These are phyloP conservation scores for Craterostigma plantagineum DNA, from an alignment of 257 asterid species.

Conservation along the genomic window DNA sequence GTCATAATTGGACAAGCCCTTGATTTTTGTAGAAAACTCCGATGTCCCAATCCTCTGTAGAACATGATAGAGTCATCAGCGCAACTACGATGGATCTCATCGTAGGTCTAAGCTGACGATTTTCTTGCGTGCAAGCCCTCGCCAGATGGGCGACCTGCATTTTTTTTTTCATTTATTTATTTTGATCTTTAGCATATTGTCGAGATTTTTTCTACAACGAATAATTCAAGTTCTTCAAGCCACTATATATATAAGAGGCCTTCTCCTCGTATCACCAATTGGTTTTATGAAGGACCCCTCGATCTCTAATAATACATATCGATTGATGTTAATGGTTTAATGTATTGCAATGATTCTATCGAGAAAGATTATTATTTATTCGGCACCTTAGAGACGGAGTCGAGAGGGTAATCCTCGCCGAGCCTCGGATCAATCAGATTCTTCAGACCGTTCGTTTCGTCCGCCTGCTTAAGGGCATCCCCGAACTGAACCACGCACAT, in stretches of 20 bases:
- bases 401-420: conserved; percentile 39
- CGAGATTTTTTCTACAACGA: no score
- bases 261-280: no score
- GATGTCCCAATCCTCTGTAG: conserved; percentile 73
- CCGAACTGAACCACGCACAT: conserved; percentile 38
- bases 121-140: conserved; percentile 60
- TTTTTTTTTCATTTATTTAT: not conserved
- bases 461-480: conserved; percentile 27
- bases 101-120: conserved; percentile 70
- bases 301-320: no score
- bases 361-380: no score
- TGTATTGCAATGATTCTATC: no score
- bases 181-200: no score
- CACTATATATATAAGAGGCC: no score
- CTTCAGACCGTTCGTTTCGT: conserved; percentile 28
- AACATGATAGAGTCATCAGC: conserved; percentile 71
- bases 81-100: conserved; percentile 88
- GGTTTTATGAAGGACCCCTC: not conserved
- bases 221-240: no score
- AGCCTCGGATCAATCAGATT: conserved; percentile 65
- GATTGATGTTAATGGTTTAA: no score
- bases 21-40: conserved; percentile 61
- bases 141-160: conserved; percentile 76
- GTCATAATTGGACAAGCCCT: conserved; percentile 56
- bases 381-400: conserved; percentile 54